phyloP scores from a whole-genome alignment of 805 yeast genomes.

The Naumovozyma dairenensis region DNA sequence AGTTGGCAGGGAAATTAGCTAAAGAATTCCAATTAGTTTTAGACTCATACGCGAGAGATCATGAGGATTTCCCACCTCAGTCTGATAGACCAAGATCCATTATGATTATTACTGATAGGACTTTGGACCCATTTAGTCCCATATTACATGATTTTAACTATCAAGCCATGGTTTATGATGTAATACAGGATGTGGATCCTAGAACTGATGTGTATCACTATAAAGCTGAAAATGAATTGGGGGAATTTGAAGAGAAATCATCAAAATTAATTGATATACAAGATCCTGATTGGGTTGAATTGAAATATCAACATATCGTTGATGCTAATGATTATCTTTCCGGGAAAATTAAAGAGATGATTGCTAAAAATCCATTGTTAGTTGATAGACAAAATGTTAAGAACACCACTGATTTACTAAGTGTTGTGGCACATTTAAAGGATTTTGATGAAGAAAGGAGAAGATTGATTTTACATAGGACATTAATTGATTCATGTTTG shows the following conservation, averaged over 20 bases:
- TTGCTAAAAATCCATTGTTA: conserved; percentile 64
- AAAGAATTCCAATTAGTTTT: conserved; percentile 56
- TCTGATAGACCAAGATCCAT: conserved; percentile 59
- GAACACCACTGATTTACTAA: conserved; percentile 60
- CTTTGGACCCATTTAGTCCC: conserved; percentile 76
- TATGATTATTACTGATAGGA: conserved; percentile 70
- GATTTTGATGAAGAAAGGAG: conserved; percentile 62
- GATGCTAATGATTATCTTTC: conserved; percentile 58
- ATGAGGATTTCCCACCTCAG: conserved; percentile 55
- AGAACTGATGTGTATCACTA: conserved; percentile 42
- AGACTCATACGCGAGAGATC: conserved; percentile 63
- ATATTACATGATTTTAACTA: conserved; percentile 82
- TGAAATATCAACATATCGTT: conserved; percentile 66
- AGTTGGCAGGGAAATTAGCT: conserved; percentile 64
- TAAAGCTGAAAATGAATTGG: conserved; percentile 44
- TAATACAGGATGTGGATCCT: conserved; percentile 37
- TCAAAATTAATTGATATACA: conserved; percentile 42
- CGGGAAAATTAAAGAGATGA: conserved; percentile 51
- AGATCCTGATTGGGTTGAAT: conserved; percentile 62
- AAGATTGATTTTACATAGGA: conserved; percentile 49
- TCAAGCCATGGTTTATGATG: conserved; percentile 86
- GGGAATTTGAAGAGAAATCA: conserved; percentile 33
- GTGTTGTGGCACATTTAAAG: conserved; percentile 60
- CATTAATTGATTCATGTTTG: conserved; percentile 56
- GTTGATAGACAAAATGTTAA: conserved; percentile 58